Evolutionary conservation across 352 stramenopile genomes (phyloP).

Genomic region (Saprolegnia diclina): DNA sequence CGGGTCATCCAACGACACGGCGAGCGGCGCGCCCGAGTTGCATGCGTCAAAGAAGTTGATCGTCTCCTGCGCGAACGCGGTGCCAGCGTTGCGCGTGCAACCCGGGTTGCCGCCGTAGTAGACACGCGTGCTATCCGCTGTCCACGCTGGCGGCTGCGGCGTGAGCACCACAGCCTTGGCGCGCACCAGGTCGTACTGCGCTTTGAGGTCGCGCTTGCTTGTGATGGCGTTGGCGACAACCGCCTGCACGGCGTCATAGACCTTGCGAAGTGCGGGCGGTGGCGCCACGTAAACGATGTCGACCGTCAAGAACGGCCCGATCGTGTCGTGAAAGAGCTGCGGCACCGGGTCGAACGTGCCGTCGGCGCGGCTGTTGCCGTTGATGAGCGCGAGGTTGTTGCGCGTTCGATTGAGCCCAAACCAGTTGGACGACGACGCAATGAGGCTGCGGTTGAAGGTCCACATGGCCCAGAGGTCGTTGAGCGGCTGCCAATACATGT

Average conservation of each 20-base stretch:
- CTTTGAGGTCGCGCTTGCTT: neutral
- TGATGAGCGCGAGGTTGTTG: neutral
- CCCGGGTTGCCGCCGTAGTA: constrained; percentile 18
- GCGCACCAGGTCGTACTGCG: neutral
- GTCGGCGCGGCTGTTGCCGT: neutral
- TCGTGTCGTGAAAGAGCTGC: neutral
- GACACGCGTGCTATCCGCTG: neutral
- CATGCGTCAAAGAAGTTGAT: constrained; percentile 17
- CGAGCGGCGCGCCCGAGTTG: neutral
- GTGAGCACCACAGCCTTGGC: neutral
- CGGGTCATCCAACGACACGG: neutral
- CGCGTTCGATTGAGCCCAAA: neutral
- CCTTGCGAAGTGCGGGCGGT: neutral
- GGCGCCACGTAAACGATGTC: neutral
- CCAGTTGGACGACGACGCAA: neutral
- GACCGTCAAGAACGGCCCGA: neutral
- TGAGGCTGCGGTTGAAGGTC: constrained; percentile 1
- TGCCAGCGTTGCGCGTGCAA: neutral
- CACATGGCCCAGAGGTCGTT: constrained; percentile 4
- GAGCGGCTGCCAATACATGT: neutral
- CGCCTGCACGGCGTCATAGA: neutral
- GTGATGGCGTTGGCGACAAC: neutral
- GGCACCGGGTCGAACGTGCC: neutral
- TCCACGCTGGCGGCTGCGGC: neutral
- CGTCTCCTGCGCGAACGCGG: neutral